Evolutionary conservation across 192 early-diverging fungal genomes (phyloP), one percentile per base, ranked within the genome.

Genomic region (Podila horticola): DNA sequence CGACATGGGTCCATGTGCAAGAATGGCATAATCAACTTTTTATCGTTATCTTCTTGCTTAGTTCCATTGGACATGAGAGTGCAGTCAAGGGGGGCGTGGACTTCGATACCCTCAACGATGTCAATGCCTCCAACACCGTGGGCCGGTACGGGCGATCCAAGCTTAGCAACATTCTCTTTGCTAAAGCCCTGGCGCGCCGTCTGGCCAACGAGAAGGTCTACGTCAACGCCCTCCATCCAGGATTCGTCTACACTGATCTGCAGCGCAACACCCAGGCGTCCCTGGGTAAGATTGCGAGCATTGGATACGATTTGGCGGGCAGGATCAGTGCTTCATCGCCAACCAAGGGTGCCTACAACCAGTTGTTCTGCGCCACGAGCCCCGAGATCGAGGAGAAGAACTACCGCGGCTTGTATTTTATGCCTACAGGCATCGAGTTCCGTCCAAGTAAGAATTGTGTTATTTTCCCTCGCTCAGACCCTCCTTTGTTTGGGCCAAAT

Each of bases 151-250:
- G 82, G 17, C 71, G 84, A 13, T 70, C 74, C 31, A 93, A 93
- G 72, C 74, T 90, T 68, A 67, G 85, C 59, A 90, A 88, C 64
- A 67, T 88, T 19, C 82, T 88, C 31, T 90, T 87, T 74, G 74
- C 86, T 15, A 82, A 74, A 31, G 77, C 85, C 15, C 79, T 93
- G 11, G 85, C 87, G n/a, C 68, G 79, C 11, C 58, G 75, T 13
- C 65, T 84, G 6, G 64, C 76, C 13, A 75, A 74, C 15, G 70
- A 83, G 38, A 62, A 75, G 4, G 67, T 83, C 49, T 84, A 75
- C 36, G 84, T 75, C 2, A 85, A 91, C 55, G 71, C 72, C 64
- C 50, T 83, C 12, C 89, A 91, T 62, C 90, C 90, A 17, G 90
- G 88, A 15, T 74, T 85, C 51, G 88, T 90, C 19, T 65, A 83